Conservation (phyloP, 257 asterid genomes). For the Fraxinus americana region DNA sequence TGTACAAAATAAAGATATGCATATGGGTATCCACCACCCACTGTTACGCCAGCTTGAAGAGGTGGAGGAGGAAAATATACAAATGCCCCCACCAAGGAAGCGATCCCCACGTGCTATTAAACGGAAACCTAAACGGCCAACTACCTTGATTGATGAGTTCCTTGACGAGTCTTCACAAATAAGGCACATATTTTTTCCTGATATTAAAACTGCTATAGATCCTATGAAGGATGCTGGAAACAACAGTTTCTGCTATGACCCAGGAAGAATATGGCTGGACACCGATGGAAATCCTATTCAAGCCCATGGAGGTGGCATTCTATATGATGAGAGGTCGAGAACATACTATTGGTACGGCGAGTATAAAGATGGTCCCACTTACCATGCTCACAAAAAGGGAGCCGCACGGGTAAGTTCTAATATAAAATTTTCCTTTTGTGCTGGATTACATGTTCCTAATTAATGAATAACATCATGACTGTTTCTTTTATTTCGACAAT, state of each 20-base stretch:
- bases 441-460: background rate
- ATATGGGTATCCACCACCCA: slow-evolving; percentile 34
- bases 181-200: slow-evolving; percentile 82
- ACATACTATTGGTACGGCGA: slow-evolving; percentile 98
- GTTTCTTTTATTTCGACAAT: background rate
- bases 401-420: slow-evolving; percentile 84
- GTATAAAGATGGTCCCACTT: slow-evolving; percentile 96
- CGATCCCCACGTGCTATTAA: slow-evolving; percentile 93
- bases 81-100: slow-evolving; percentile 79
- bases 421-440: background rate
- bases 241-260: slow-evolving; percentile 60
- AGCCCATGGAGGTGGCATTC: slow-evolving; percentile 98
- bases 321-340: slow-evolving; percentile 65
- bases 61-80: slow-evolving; percentile 85
- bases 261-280: slow-evolving; percentile 93
- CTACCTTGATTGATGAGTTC: slow-evolving; percentile 81
- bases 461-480: background rate
- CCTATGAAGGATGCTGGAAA: slow-evolving; percentile 59
- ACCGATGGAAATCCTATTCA: slow-evolving; percentile 95
- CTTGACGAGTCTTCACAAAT: slow-evolving; percentile 88
- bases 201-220: slow-evolving; percentile 55
- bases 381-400: slow-evolving; percentile 89
- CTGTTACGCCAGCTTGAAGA: slow-evolving; percentile 64
- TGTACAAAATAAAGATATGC: slow-evolving; percentile 33
- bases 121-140: slow-evolving; percentile 72